Conservation (phyloP, 768 basidiomycete genomes). For the Neoboletus magnificus region DNA sequence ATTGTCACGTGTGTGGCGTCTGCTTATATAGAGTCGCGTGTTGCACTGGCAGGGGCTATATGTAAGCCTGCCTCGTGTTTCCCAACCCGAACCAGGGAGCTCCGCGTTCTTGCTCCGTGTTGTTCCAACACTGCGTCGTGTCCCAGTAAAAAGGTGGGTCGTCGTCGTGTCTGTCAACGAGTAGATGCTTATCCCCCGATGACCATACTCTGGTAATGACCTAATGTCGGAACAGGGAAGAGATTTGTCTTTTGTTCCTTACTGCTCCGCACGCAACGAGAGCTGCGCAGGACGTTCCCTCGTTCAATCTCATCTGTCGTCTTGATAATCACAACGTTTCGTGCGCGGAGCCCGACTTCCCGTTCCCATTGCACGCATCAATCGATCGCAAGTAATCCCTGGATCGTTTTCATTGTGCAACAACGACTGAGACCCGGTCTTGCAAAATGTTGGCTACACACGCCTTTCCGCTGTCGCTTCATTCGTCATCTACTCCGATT, state of each 20-base stretch:
- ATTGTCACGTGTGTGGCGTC: too few relatives aligned
- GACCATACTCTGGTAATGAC: not conserved
- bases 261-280: conserved; percentile 17
- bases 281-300: conserved; percentile 28
- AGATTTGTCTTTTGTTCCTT: conserved; percentile 3
- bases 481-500: not conserved
- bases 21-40: too few relatives aligned
- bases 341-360: conserved; percentile 1
- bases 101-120: conserved; percentile 22
- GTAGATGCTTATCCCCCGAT: conserved; percentile 1
- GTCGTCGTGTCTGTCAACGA: not conserved
- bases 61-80: conserved; percentile 33
- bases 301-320: conserved; percentile 20
- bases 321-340: conserved; percentile 25
- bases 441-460: conserved; percentile 20
- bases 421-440: conserved; percentile 1
- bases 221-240: not conserved
- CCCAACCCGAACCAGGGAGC: conserved; percentile 23
- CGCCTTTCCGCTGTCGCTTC: conserved; percentile 1
- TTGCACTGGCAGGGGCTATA: conserved; percentile 9
- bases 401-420: conserved; percentile 10
- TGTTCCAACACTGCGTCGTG: conserved; percentile 22
- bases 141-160: conserved; percentile 25
- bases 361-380: conserved; percentile 8
- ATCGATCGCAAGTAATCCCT: conserved; percentile 4